Percentiles rank a stretch among this genome's conserved stretches.
Conservation (phyloP, 495 filamentous ascomycete species). For the Penicillium antarcticum region DNA sequence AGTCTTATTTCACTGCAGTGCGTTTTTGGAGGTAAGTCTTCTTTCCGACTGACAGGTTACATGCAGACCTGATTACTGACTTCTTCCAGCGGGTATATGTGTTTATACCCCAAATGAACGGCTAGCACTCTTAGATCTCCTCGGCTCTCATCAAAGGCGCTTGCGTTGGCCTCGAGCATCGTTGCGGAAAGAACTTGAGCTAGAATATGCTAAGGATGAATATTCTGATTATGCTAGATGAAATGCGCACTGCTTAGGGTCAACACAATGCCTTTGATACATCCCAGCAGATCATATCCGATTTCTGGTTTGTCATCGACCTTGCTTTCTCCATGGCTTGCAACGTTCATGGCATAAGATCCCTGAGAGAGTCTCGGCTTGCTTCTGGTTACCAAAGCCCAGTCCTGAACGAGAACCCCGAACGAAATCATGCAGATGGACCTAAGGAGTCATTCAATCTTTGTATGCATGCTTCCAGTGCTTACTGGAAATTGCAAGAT, state of each 20-base stretch:
- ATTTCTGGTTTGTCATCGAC: too few relatives aligned
- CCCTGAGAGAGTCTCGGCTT: too few relatives aligned
- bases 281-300: too few relatives aligned
- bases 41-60: background rate
- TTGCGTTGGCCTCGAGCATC: slow-evolving; percentile 24
- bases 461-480: too few relatives aligned
- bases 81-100: slow-evolving; percentile 23
- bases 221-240: slow-evolving; percentile 12
- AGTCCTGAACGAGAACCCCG: too few relatives aligned
- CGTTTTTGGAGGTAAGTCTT: slow-evolving; percentile 25
- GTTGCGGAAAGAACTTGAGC: slow-evolving; percentile 22
- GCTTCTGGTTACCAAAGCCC: too few relatives aligned
- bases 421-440: too few relatives aligned
- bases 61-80: background rate
- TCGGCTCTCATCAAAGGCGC: slow-evolving; percentile 17
- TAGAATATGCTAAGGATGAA: slow-evolving; percentile 25
- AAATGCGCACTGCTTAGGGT: background rate
- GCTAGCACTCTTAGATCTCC: slow-evolving; percentile 16
- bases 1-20: slow-evolving; percentile 21
- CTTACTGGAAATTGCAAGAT: too few relatives aligned
- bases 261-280: too few relatives aligned
- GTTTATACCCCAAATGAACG: slow-evolving; percentile 26
- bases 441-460: too few relatives aligned
- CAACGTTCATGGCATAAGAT: too few relatives aligned
- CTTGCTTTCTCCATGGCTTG: too few relatives aligned